phyloP scores from a whole-genome alignment of 805 yeast species.

The Kockiozyma suomiensis region DNA sequence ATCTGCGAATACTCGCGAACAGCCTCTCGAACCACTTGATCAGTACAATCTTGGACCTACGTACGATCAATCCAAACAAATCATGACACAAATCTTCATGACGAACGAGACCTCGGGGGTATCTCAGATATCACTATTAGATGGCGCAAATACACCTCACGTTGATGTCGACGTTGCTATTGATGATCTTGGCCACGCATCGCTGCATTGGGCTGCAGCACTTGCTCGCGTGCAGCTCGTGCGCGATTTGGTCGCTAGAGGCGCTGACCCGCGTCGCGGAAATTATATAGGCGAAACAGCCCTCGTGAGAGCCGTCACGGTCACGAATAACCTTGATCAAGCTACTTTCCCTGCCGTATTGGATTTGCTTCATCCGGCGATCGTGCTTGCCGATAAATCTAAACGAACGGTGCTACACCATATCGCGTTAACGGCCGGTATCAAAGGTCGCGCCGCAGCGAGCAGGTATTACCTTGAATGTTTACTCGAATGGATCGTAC shows the following conservation, averaged over 20 bases:
- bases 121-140: conserved; percentile 42
- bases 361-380: conserved; percentile 73
- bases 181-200: conserved; percentile 91
- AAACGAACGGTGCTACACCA: conserved; percentile 86
- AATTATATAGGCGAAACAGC: conserved; percentile 89
- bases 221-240: conserved; percentile 77
- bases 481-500: conserved; percentile 76
- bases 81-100: conserved; percentile 56
- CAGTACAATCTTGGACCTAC: conserved; percentile 37
- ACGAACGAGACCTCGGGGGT: conserved; percentile 45
- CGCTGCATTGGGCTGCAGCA: conserved; percentile 95
- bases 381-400: conserved; percentile 64
- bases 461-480: conserved; percentile 73
- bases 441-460: conserved; percentile 71
- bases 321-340: conserved; percentile 78
- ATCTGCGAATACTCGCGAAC: not conserved
- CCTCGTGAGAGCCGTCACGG: conserved; percentile 78
- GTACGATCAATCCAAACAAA: conserved; percentile 47
- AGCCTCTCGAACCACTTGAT: conserved; percentile 33
- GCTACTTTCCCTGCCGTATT: conserved; percentile 72
- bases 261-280: conserved; percentile 69
- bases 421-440: conserved; percentile 77
- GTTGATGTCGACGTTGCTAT: conserved; percentile 80
- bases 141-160: conserved; percentile 33
- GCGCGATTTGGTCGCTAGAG: conserved; percentile 63